Percentiles rank a stretch among this genome's conserved stretches.
These are phyloP conservation scores for Rhizophlyctis rosea DNA, from an alignment of 192 early-diverging fungal genomes.

Conservation along the genomic window DNA sequence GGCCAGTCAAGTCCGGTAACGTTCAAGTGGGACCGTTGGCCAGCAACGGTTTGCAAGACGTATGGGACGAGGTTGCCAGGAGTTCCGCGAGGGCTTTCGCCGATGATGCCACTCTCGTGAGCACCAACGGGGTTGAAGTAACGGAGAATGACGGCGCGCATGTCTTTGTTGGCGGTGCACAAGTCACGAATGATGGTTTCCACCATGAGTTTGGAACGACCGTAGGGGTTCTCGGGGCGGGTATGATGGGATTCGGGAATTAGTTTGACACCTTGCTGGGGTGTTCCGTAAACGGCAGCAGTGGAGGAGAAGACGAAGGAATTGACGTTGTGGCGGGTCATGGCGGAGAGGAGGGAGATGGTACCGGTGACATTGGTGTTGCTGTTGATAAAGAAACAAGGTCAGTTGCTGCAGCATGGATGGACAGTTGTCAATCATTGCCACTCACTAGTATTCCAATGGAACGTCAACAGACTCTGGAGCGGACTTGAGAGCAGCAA, in stretches of 20 bases:
- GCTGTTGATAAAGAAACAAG: too few species aligned
- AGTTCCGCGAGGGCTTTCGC: slow-evolving; percentile 72
- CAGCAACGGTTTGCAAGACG: slow-evolving; percentile 75
- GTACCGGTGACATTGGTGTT: slow-evolving; percentile 83
- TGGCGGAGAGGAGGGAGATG: slow-evolving; percentile 67
- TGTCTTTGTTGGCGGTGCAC: too few species aligned
- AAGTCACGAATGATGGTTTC: slow-evolving; percentile 65
- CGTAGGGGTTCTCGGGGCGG: slow-evolving; percentile 74
- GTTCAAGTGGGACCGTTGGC: slow-evolving; percentile 65
- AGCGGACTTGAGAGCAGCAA: slow-evolving; percentile 64
- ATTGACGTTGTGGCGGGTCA: slow-evolving; percentile 68
- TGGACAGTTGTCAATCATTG: too few species aligned
- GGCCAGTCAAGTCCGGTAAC: slow-evolving; percentile 86
- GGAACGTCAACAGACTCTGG: slow-evolving; percentile 74
- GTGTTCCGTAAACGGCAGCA: slow-evolving; percentile 73
- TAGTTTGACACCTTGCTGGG: slow-evolving; percentile 46
- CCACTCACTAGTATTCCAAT: slow-evolving; percentile 79
- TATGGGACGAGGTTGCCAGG: slow-evolving; percentile 88
- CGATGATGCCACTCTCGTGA: slow-evolving; percentile 79
- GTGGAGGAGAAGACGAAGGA: slow-evolving; percentile 84
- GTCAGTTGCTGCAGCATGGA: too few species aligned
- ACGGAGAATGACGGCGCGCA: slow-evolving; percentile 30
- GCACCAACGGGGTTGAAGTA: slow-evolving; percentile 92
- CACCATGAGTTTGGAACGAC: slow-evolving; percentile 79
- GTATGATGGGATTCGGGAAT: slow-evolving; percentile 61